phyloP scores from a whole-genome alignment of 1,284 basidiomycete species.

The Sphaerobolus stellatus region DNA sequence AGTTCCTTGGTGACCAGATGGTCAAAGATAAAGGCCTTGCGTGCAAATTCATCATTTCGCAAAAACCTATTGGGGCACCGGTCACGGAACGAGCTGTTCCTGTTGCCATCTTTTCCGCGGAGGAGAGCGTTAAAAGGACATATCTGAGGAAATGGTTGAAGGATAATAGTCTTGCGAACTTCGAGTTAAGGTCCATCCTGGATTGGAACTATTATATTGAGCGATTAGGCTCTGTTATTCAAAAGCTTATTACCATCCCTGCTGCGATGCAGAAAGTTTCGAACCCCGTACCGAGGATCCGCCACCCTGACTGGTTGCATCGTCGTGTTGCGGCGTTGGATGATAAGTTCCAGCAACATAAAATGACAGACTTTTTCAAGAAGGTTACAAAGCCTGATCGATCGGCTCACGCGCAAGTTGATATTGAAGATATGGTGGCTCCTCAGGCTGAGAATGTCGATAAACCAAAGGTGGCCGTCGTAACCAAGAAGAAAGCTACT shows the following conservation, averaged over 20 bases:
- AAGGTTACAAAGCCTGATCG: conserved; percentile 37
- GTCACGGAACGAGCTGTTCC: conserved; percentile 98
- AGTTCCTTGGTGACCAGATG: conserved; percentile 98
- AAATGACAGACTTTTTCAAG: conserved; percentile 93
- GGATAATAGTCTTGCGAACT: conserved; percentile 84
- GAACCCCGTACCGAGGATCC: conserved; percentile 94
- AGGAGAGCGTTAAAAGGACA: conserved; percentile 84
- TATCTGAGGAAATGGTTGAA: conserved; percentile 97
- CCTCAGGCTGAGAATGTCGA: conserved; percentile 25
- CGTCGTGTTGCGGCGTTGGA: conserved; percentile 85
- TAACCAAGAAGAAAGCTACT: conserved; percentile 46
- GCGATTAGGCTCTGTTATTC: conserved; percentile 95
- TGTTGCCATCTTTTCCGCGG: conserved; percentile 98
- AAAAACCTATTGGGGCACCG: conserved; percentile 89
- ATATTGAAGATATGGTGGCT: conserved; percentile 70
- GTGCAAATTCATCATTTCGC: conserved; percentile 98
- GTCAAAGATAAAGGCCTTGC: conserved; percentile 99
- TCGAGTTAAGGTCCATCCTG: conserved; percentile 92
- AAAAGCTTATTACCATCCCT: conserved; percentile 99
- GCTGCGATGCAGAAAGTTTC: conserved; percentile 97
- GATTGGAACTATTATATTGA: conserved; percentile 99
- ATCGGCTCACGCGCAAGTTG: conserved; percentile 35
- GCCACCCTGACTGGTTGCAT: conserved; percentile 97
- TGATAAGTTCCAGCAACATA: conserved; percentile 98
- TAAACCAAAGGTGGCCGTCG: conserved; percentile 53